Evolutionary conservation across 345 rosid genomes (phyloP).

Genomic region (Ceriops decandra): DNA sequence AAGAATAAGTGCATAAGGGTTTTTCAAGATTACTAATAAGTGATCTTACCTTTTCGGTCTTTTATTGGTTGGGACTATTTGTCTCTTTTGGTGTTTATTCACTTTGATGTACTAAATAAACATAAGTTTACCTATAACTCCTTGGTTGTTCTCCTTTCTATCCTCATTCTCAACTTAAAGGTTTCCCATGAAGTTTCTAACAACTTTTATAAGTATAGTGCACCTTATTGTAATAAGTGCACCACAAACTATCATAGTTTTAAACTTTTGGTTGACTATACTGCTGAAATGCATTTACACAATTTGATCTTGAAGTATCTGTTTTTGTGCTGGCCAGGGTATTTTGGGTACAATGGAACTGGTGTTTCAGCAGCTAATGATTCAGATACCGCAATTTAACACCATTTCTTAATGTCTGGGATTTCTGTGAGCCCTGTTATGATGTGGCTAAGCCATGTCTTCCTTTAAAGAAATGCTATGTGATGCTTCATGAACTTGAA

Average conservation of each 20-base stretch:
- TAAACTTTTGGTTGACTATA: too few relatives aligned
- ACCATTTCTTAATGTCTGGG: too few relatives aligned
- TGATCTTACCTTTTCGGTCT: background rate
- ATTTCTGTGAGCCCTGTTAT: too few relatives aligned
- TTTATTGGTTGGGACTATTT: background rate
- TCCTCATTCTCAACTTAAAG: background rate
- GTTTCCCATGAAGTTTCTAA: background rate
- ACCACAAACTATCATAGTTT: too few relatives aligned
- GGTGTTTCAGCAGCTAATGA: too few relatives aligned
- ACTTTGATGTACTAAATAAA: background rate
- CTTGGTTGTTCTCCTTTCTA: background rate
- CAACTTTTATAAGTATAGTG: background rate
- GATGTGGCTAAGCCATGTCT: too few relatives aligned
- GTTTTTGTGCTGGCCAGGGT: too few relatives aligned
- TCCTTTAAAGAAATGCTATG: too few relatives aligned
- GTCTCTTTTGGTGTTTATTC: background rate
- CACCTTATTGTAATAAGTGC: background rate
- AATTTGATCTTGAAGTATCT: too few relatives aligned
- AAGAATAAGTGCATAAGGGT: background rate
- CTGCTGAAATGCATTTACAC: too few relatives aligned
- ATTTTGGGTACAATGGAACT: too few relatives aligned
- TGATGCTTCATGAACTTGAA: conserved; percentile 4
- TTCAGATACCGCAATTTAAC: too few relatives aligned
- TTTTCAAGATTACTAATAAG: background rate
- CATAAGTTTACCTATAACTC: background rate